Evolutionary conservation across 228 moss, liverwort and hornwort species (phyloP).

Genomic region (Sphagnum fallax): DNA sequence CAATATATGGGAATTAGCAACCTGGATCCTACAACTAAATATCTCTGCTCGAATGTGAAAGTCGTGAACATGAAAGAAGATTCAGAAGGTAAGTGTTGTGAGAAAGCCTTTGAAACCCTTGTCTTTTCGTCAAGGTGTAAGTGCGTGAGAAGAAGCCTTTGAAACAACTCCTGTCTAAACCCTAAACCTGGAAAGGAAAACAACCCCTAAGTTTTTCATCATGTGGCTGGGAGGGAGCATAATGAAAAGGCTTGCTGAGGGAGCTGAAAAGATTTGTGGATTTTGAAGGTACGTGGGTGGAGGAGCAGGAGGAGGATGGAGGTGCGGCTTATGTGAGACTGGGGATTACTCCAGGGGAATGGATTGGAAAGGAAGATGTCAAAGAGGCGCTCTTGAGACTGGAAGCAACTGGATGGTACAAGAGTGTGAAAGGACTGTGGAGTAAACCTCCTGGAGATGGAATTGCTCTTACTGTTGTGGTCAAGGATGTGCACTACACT

Average conservation of each 20-base stretch:
- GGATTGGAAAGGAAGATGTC: slow-evolving; percentile 26
- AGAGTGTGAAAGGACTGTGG: slow-evolving; percentile 18
- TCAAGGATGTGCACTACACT: slow-evolving; percentile 21
- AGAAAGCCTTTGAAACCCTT: background rate
- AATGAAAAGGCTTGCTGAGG: background rate
- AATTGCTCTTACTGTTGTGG: slow-evolving; percentile 21
- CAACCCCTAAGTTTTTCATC: background rate
- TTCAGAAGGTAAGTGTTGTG: background rate
- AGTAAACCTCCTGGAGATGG: slow-evolving; percentile 7
- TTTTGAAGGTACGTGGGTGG: slow-evolving; percentile 30
- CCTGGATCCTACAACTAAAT: slow-evolving; percentile 17
- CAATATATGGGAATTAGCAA: slow-evolving; percentile 8
- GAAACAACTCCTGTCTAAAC: background rate
- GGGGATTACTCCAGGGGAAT: slow-evolving; percentile 20
- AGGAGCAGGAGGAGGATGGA: slow-evolving; percentile 28
- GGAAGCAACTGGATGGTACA: slow-evolving; percentile 49
- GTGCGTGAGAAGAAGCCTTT: background rate
- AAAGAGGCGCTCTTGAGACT: slow-evolving; percentile 20
- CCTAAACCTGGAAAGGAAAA: background rate
- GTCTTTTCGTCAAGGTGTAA: background rate
- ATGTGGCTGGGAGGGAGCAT: background rate
- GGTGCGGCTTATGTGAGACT: slow-evolving; percentile 17
- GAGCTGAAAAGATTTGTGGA: background rate
- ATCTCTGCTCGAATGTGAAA: slow-evolving; percentile 16
- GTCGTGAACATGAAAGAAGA: slow-evolving; percentile 31